phyloP scores from a whole-genome alignment of 163 green algal species.

The Botryococcus braunii region DNA sequence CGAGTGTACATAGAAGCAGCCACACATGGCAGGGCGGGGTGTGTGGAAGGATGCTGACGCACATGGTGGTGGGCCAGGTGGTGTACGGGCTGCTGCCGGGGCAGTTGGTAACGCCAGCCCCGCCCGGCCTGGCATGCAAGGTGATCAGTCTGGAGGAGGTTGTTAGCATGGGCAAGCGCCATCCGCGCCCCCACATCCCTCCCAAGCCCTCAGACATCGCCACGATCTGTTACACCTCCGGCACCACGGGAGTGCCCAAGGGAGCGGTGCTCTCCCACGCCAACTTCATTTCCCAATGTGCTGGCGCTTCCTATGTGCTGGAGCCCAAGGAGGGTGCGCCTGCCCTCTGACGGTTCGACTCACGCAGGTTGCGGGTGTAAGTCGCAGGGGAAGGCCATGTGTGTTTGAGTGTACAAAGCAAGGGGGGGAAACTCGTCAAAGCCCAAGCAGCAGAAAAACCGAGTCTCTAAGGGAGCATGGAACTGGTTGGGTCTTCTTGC shows the following conservation, averaged over 20 bases:
- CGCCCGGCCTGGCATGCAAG: conserved; percentile 8
- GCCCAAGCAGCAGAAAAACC: no score
- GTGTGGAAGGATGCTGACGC: neutral
- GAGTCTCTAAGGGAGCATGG: no score
- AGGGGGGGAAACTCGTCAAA: no score
- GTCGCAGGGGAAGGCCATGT: no score
- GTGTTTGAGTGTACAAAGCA: no score
- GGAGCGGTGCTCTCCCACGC: conserved; percentile 75
- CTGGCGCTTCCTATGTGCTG: neutral
- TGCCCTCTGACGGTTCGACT: neutral
- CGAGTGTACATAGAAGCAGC: no score
- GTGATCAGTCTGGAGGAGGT: conserved; percentile 67
- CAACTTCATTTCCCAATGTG: conserved; percentile 72
- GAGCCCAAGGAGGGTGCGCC: neutral
- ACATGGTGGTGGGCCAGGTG: conserved; percentile 4
- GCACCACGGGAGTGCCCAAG: conserved; percentile 94
- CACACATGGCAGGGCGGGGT: no score
- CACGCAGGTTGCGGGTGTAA: no score
- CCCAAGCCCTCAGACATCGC: conserved; percentile 67
- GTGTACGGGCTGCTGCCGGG: conserved; percentile 32
- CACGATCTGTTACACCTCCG: conserved; percentile 93
- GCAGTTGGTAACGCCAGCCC: conserved; percentile 19
- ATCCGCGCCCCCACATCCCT: conserved; percentile 65
- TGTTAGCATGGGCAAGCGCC: conserved; percentile 46
- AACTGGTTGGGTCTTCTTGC: no score